Evolutionary conservation across 352 stramenopile genomes (phyloP).

Genomic region (Globisporangium uncinulatum): DNA sequence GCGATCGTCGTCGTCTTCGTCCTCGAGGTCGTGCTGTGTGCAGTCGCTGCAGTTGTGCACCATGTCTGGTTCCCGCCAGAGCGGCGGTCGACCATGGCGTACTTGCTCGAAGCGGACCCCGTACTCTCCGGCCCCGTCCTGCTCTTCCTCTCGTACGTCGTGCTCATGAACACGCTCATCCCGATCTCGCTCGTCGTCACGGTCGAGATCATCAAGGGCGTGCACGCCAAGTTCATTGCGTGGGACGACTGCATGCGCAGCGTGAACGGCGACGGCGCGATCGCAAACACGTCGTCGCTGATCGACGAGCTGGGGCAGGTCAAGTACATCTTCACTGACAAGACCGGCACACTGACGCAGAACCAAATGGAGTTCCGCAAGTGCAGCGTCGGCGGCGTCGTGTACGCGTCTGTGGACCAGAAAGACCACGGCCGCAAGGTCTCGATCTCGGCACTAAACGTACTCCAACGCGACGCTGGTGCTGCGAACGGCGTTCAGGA

Average conservation of each 20-base stretch:
- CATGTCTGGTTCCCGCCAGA: conserved; percentile 14
- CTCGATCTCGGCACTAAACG: conserved; percentile 34
- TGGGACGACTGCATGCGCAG: conserved; percentile 69
- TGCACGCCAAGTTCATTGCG: conserved; percentile 74
- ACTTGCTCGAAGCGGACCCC: conserved; percentile 9
- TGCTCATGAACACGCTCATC: conserved; percentile 91
- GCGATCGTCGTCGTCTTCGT: conserved; percentile 75
- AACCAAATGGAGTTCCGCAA: conserved; percentile 96
- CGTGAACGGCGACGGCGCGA: conserved; percentile 43
- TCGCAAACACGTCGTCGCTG: conserved; percentile 87
- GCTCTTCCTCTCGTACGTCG: conserved; percentile 87
- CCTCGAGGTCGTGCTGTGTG: conserved; percentile 63
- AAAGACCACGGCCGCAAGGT: conserved; percentile 22
- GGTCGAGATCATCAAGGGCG: conserved; percentile 68
- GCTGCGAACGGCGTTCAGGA: neutral
- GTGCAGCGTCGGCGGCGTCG: conserved; percentile 85
- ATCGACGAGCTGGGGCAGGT: conserved; percentile 92
- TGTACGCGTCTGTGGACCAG: conserved; percentile 59
- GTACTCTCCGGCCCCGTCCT: conserved; percentile 26
- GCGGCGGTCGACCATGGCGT: conserved; percentile 1
- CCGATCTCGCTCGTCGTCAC: conserved; percentile 92
- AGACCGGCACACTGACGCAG: conserved; percentile 92
- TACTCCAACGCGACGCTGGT: conserved; percentile 11
- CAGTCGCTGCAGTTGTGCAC: conserved; percentile 40
- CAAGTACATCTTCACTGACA: conserved; percentile 92